Evolutionary conservation across 169 alveolate genomes (phyloP).

Genomic region (Besnoitia besnoiti): DNA sequence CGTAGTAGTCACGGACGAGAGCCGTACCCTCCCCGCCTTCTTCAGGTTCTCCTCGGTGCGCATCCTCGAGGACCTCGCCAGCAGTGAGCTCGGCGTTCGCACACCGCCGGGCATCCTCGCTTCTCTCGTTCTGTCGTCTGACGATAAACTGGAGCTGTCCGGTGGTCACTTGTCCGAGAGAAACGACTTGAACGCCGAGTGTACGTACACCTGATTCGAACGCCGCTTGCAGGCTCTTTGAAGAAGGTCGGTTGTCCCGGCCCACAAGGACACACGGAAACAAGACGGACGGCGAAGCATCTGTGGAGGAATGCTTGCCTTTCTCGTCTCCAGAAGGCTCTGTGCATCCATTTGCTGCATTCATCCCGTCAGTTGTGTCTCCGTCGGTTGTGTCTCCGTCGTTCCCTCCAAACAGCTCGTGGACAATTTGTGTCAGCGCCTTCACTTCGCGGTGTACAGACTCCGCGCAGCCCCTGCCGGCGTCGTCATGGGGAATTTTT

Average conservation of each 20-base stretch:
- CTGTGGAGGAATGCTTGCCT: background rate
- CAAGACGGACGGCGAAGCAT: background rate
- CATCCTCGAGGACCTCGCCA: background rate
- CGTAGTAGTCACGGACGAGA: background rate
- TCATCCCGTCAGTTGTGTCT: too few relatives aligned
- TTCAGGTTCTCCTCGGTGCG: background rate
- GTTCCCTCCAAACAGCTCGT: background rate
- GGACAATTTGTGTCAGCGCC: background rate
- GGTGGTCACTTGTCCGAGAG: constrained; percentile 75
- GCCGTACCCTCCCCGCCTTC: background rate
- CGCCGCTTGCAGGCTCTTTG: background rate
- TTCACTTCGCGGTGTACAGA: background rate
- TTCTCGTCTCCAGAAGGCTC: constrained; percentile 24
- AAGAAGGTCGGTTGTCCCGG: constrained; percentile 55
- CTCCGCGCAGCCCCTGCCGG: background rate
- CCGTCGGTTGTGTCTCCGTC: too few relatives aligned
- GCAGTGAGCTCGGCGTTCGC: background rate
- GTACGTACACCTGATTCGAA: background rate
- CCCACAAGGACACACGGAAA: constrained; percentile 41
- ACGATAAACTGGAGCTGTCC: constrained; percentile 83
- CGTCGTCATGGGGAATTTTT: background rate
- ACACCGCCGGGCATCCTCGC: background rate
- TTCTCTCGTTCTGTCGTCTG: background rate
- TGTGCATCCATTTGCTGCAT: background rate
- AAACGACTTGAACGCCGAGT: background rate